Base-by-base conservation (phyloP, 441 rosid genomes). In the Aleurites moluccanus region DNA sequence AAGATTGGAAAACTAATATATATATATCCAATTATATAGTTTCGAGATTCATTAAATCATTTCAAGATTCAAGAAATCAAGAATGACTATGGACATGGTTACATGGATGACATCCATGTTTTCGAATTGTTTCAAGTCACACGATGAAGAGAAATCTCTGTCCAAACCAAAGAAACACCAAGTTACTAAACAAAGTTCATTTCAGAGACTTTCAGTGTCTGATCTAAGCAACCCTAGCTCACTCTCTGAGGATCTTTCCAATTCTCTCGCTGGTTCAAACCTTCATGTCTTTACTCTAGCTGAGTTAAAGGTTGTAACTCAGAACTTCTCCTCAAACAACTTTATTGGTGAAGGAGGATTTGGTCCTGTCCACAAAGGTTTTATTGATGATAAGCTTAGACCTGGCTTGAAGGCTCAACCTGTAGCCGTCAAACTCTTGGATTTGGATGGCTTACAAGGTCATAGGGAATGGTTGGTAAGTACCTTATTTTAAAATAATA, bases 381-480 rank as follows among this genome's bases (percentile, higher is more conserved):
- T 93, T 75, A 73, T 89, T 9, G 94, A 89, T 75, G 94, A 90
- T 61, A 87, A 87, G 78, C 76, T 92, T 16, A 87, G 87, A 72
- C 91, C 85, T 0, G 94, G 97, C 6, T 76, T 89, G 66, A 74
- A 82, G 71, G 85, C 96, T 33, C 97, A 90, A 74, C 86, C 93
- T 60, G 96, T 93, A 28, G 97, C 97, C 6, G 98, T 92, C 27
- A 92, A 93, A 86, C 85, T 84, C 4, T 83, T 93, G 74, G 87
- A 93, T 79, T 86, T 90, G 82, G 87, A 87, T 21, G 96, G 98
- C 28, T 72, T 83, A 74, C 98, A 93, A 80, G 98, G 98, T 21
- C 97, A 93, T 67, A 85, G 70, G 70, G 97, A 93, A 83, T 93
- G 98, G 97, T 78, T 91, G 98, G 98, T 91, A 53, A 76, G 95